Base-by-base conservation (phyloP, 345 rosid species). In the Populus pruinosa region DNA sequence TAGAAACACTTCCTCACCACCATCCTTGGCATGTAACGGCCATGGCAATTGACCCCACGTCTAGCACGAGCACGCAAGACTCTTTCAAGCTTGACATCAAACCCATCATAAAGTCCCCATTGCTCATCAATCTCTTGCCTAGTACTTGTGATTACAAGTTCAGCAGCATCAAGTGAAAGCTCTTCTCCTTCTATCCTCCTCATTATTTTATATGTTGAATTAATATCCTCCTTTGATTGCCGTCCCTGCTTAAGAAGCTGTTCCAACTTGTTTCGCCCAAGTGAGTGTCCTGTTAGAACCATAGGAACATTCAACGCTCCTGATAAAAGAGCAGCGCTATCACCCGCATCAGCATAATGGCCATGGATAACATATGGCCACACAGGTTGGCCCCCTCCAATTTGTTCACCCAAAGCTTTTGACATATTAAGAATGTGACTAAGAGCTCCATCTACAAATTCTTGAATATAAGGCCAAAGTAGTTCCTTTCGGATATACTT, bases 351-450 rank as follows among this genome's bases (percentile, higher is more conserved):
- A 0, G 99, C 99, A 33, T 96, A 96, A 79, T 93, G 99, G 1
- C 98, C 97, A 44, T 96, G 99, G 69, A 93, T 91, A 38, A 96
- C 96, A 79, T 96, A 93, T 6, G 99, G 99, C 99, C 98, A 96
- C 18, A 92, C 92, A 2, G 97, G 97, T 33, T 89, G 88, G 8
- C 92, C 99, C 11, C 82, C 85, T 8, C 97, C 96, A 76, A 93
- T 91, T 81, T 96, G 97, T 74, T 96, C 98, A 10, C 97, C 87
- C 36, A 93, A 83, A 66, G 87, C 99, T 82, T 91, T 93, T 1
- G 99, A 93, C 98, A 96, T 92, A 74, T 96, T 96, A 21, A 96
- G 86, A 77, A 93, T 85, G 68, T 96, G 99, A 69, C 92, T 89
- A 41, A 96, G 84, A 49, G 99, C 97, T 67, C 99, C 98, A 78